A percentile compares a stretch with the other conserved stretches of the same genome.
These are phyloP conservation scores for Borovskyia barvae DNA, from an alignment of 208 protist species.

Conservation along the genomic window DNA sequence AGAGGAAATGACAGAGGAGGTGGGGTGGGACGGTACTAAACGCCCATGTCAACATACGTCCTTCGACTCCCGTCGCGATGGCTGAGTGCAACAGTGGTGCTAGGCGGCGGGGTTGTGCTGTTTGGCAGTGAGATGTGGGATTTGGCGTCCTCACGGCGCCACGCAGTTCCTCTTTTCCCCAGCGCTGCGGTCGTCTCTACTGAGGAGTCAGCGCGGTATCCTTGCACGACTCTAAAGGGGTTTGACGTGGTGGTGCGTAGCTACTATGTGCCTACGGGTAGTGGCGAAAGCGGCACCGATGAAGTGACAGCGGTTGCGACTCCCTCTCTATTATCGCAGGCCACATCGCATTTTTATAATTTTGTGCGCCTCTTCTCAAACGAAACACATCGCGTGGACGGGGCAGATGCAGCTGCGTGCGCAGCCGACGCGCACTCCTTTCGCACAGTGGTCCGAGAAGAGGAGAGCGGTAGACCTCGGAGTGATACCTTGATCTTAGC, in stretches of 20 bases:
- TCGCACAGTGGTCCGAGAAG: conserved; percentile 18
- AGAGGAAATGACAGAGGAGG: no score
- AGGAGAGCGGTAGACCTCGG: not conserved
- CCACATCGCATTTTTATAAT: not conserved
- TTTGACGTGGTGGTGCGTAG: conserved; percentile 80
- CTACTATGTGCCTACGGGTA: conserved; percentile 48
- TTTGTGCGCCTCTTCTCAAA: conserved; percentile 35
- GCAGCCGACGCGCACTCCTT: not conserved
- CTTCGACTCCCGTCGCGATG: conserved; percentile 15
- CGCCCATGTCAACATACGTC: conserved; percentile 21
- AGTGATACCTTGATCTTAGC: not conserved
- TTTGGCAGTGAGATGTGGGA: conserved; percentile 24
- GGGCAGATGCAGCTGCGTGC: not conserved
- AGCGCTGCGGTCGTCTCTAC: conserved; percentile 25
- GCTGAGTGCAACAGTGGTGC: conserved; percentile 3
- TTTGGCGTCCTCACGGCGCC: conserved; percentile 9
- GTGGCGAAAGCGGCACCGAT: not conserved
- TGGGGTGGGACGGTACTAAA: no score
- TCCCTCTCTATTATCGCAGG: not conserved
- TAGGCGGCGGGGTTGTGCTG: conserved; percentile 10
- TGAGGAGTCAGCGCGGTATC: conserved; percentile 67
- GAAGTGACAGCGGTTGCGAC: not conserved
- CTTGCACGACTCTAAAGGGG: conserved; percentile 54
- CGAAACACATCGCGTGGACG: conserved; percentile 12
- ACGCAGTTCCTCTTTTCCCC: conserved; percentile 52